phyloP scores from a whole-genome alignment of 225 moss, liverwort and hornwort genomes.

The Straminergon stramineum region DNA sequence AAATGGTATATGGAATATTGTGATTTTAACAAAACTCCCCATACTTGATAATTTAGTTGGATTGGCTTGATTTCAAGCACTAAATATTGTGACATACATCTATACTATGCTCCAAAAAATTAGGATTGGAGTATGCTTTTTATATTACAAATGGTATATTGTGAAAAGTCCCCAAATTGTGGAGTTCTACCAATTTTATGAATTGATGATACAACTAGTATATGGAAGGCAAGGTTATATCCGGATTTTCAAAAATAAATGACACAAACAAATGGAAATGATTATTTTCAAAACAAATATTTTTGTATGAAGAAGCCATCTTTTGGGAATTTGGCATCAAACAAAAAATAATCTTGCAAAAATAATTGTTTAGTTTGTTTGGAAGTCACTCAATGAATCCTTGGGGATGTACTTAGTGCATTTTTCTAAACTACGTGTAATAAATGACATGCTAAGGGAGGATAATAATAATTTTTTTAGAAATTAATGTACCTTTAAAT shows the following conservation, averaged over 20 bases:
- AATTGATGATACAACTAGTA: not conserved
- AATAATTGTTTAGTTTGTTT: not conserved
- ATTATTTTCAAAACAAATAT: too few species aligned
- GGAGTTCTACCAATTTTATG: rapidly evolving
- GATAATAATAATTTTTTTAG: too few species aligned
- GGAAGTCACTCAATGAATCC: not conserved
- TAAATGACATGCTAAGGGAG: not conserved
- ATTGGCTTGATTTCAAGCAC: not conserved
- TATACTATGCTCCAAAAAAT: not conserved
- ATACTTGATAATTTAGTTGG: too few species aligned
- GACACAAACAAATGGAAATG: not conserved
- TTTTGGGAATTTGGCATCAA: too few species aligned
- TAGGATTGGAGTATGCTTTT: not conserved
- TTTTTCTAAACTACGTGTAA: rapidly evolving
- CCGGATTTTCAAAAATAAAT: too few species aligned
- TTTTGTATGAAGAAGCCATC: not conserved
- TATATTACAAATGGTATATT: rapidly evolving
- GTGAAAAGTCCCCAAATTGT: not conserved
- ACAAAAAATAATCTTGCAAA: too few species aligned
- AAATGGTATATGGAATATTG: too few species aligned
- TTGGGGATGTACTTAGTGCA: rapidly evolving
- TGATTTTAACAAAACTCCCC: too few species aligned
- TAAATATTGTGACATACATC: not conserved
- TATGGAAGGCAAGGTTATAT: not conserved
- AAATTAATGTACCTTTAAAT: not conserved